A percentile compares a stretch with the other conserved stretches of the same genome.
Conservation (phyloP, 129 eudicot species). For the Chrysanthemum lavandulifolium region DNA sequence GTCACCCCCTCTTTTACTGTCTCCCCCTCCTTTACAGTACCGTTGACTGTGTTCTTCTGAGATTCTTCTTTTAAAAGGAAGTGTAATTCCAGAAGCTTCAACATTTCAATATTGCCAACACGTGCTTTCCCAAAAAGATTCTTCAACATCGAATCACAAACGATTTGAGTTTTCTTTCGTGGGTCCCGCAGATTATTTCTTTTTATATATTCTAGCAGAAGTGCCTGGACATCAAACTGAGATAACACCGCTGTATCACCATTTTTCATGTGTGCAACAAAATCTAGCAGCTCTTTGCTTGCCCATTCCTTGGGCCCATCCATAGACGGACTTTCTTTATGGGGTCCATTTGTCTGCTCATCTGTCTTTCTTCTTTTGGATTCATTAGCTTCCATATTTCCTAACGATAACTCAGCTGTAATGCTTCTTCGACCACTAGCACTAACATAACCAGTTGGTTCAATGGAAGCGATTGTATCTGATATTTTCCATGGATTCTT, state of each 20-base stretch:
- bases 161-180: constrained; percentile 70
- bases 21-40: constrained; percentile 30
- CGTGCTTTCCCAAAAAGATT: constrained; percentile 69
- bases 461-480: constrained; percentile 24
- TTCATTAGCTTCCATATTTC: constrained; percentile 42
- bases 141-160: constrained; percentile 73
- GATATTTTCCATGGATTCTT: constrained; percentile 63
- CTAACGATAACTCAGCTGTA: constrained; percentile 29
- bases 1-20: constrained; percentile 21
- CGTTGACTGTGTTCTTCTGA: constrained; percentile 39
- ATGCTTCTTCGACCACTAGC: constrained; percentile 36
- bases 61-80: constrained; percentile 54
- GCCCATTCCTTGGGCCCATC: constrained; percentile 62
- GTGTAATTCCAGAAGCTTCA: constrained; percentile 83
- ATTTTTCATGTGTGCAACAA: constrained; percentile 77
- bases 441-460: constrained; percentile 18
- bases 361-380: constrained; percentile 39
- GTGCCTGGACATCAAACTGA: constrained; percentile 75
- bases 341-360: constrained; percentile 27
- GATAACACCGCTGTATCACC: constrained; percentile 77
- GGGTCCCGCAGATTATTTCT: constrained; percentile 83
- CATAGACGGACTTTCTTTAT: constrained; percentile 22
- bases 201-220: constrained; percentile 72
- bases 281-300: constrained; percentile 71
- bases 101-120: constrained; percentile 86